A percentile compares a stretch with the other conserved stretches of the same genome.
Evolutionary conservation across 192 early-diverging fungal species (phyloP).

Genomic region (Backusella mclennaniae): DNA sequence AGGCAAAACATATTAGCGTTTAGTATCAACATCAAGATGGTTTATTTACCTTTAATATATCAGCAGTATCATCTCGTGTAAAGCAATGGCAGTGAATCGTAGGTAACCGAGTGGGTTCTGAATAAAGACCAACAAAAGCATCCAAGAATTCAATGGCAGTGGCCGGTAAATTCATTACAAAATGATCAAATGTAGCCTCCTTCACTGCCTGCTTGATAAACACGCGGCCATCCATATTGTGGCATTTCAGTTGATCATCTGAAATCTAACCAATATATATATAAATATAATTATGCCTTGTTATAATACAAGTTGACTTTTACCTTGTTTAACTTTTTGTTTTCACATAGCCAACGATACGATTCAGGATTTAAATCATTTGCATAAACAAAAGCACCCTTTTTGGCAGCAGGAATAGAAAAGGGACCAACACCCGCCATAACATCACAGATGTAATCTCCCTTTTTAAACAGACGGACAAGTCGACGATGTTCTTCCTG

Average conservation of each 20-base stretch:
- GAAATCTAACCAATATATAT: background rate
- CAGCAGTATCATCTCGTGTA: constrained; percentile 73
- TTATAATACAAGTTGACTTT: background rate
- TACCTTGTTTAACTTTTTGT: constrained; percentile 87
- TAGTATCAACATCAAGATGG: background rate
- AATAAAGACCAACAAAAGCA: constrained; percentile 13
- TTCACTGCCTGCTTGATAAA: constrained; percentile 81
- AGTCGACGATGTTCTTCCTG: constrained; percentile 93
- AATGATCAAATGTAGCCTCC: constrained; percentile 86
- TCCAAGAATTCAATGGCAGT: constrained; percentile 87
- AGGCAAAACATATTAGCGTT: background rate
- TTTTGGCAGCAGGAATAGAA: constrained; percentile 88
- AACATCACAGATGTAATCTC: constrained; percentile 86
- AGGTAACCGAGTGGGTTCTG: constrained; percentile 56
- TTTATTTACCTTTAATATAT: constrained; percentile 54
- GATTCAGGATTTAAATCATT: constrained; percentile 97
- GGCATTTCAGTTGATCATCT: constrained; percentile 40
- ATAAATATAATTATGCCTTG: constrained; percentile 49
- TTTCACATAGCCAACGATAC: constrained; percentile 75
- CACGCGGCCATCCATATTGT: constrained; percentile 88
- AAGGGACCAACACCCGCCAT: constrained; percentile 99
- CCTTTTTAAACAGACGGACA: constrained; percentile 69
- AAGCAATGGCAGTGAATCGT: constrained; percentile 96
- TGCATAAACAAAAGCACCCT: constrained; percentile 83
- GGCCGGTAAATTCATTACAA: constrained; percentile 98